Base-by-base conservation (phyloP, 805 yeast species). In the Lachancea fermentati region DNA sequence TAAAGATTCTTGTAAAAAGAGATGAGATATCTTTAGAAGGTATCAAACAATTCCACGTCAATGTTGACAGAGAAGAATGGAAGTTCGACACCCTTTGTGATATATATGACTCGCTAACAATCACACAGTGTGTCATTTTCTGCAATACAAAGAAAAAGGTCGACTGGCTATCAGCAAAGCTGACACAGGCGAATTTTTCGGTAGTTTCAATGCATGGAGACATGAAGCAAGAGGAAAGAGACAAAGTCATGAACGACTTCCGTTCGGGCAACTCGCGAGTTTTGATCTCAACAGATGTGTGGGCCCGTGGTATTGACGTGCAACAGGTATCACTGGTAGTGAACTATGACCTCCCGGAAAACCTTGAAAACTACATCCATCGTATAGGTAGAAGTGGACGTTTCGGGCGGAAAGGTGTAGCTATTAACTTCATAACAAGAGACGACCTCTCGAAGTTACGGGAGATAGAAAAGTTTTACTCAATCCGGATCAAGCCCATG, bases 321-420 rank as follows among this genome's bases (percentile, higher is more conserved):
- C 97, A 89, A 71, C 97, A 89, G 71, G 96, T 89, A 43, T 87
- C 96, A 24, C 75, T 91, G 52, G 97, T 89, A 49, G 85, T 89
- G 51, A 89, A 89, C 74, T 89, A 87, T 71, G 97, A 89, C 67
- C 69, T 89, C 55, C 97, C 97, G 32, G 73, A 78, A 52, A 84
- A 82, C 71, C 79, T 84, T 66, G 96, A 89, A 68, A 89, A 86
- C 73, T 91, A 93, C 66, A 84, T 91, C 58, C 98, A 91, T 71
- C 79, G 98, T 72, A 94, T 91, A 58, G 98, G 98, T 67, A 81
- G 98, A 72, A 86, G 95, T 55, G 98, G 98, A 60, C 81, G 98
- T 68, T 91, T 91, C 73, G 98, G 98, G 64, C 79, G 98, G 68
- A 91, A 89, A 72, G 98, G 98, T 73, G 91, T 86, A 48, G 97